Evolutionary conservation across 371 early-diverging fungal genomes (phyloP), one percentile per base, ranked within the genome.

Genomic region (Rhizopus sp.): DNA sequence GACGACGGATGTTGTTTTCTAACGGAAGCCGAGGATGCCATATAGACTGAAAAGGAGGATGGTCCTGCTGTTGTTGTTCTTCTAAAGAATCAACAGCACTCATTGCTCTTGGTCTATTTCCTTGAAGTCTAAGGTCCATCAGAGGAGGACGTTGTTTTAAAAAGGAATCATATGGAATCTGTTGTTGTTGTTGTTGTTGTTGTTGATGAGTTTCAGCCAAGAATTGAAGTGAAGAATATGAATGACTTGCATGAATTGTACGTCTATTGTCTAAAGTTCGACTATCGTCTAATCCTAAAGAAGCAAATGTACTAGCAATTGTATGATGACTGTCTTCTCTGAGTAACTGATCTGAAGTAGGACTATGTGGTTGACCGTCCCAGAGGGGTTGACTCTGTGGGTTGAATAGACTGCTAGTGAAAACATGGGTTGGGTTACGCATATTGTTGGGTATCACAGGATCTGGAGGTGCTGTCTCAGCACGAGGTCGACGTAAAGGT

Each of bases 241-340:
- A 70, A 30, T 63, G 70, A 34, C 65, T 64, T 8, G 70, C 10
- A 50, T 73, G 68, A 38, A 66, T 41, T 9, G 29, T 33, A n/a
- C 12, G 16, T 46, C 13, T 46, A 15, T 7, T 46, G 10, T 46
- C 7, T 23, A 23, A 23, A 9, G 9, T 53, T 29, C 39, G 50
- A 13, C 59, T 55, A 50, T 88, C 90, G 54, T 91, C 87, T 48
- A 91, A 58, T 13, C 89, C 88, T 32, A 91, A 79, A 42, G 84
- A 84, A 59, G 86, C 88, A 37, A 91, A 69, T 2, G 86, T 87
- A 47, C 84, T 83, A 46, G 81, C 80, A 51, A 88, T 75, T 10
- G 87, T 80, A 29, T 77, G 62, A 39, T 46, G 49, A 35, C 64
- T 60, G 32, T 67, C 68, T 23, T 57, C 64, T 39, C 48, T 62